Evolutionary conservation across 495 filamentous ascomycete species (phyloP).

Genomic region (Lineolata rhizophorae): DNA sequence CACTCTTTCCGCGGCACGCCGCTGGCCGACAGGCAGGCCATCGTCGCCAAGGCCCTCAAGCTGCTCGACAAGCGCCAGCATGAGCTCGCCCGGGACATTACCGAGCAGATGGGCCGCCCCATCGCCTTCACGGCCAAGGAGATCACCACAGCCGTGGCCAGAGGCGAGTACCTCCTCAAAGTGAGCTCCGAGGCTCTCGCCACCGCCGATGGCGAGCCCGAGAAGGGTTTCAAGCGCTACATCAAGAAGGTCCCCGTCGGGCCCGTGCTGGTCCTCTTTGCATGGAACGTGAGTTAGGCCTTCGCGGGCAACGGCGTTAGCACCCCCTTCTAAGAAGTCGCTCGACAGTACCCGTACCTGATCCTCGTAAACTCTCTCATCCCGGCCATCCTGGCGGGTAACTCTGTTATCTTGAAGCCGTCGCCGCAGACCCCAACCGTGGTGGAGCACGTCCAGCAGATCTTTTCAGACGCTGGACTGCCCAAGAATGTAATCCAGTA

Average conservation of each 20-base stretch:
- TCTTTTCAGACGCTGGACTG: conserved; percentile 58
- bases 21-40: conserved; percentile 45
- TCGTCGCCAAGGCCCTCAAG: conserved; percentile 52
- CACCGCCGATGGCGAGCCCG: conserved; percentile 55
- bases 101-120: conserved; percentile 85
- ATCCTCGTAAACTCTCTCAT: conserved; percentile 80
- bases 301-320: conserved; percentile 1
- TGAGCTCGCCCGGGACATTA: conserved; percentile 64
- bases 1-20: conserved; percentile 38
- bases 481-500: conserved; percentile 66
- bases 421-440: conserved; percentile 86
- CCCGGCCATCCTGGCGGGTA: conserved; percentile 68
- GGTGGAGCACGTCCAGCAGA: conserved; percentile 54
- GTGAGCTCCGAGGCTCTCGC: conserved; percentile 49
- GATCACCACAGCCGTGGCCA: conserved; percentile 55
- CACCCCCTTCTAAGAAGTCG: conserved; percentile 1
- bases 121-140: conserved; percentile 69
- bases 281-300: conserved; percentile 60
- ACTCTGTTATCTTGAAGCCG: conserved; percentile 78
- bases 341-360: conserved; percentile 63
- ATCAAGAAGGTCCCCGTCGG: conserved; percentile 74
- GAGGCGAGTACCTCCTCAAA: conserved; percentile 61
- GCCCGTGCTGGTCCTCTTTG: conserved; percentile 68
- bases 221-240: conserved; percentile 72
- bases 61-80: conserved; percentile 46